Evolutionary conservation across 768 basidiomycete genomes (phyloP), one percentile per base, ranked within the genome.

Genomic region (Russula griseocarnosa): DNA sequence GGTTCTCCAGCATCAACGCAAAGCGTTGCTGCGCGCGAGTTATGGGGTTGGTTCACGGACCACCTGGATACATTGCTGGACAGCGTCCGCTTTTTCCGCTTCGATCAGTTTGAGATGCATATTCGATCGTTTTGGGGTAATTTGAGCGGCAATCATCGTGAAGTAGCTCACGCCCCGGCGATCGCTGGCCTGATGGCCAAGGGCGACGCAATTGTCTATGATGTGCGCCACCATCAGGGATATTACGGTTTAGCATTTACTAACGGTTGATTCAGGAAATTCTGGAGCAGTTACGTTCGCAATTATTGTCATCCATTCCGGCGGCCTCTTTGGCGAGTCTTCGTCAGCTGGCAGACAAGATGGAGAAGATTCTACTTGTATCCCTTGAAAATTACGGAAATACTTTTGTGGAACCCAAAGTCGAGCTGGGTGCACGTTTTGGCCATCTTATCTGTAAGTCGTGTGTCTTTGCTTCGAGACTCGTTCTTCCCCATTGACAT

Each of bases 11-110:
- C 86, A n/a, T 83, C 90, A 52, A 79, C 89, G 32, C 87, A 93
- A 69, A 83, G 85, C 60, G 81, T 91, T 24, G 86, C 87, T 65
- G 92, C 90, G 32, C 84, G 89, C 68, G 90, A 92, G 74, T 89
- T 92, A 7, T 96, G 94, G 94, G 82, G 80, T 34, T 92, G 90
- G 87, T 96, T 96, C 79, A 88, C 90, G 74, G 88, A 92, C 62
- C 94, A 96, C 77, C 79, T 94, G 65, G 92, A 95, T 74, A 79
- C 86, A 0, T 79, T 95, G 53, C 76, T 94, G 36, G 90, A 92
- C 68, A 87, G 83, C 69, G 84, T 93, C 49, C 79, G 89, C 60
- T 77, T 83, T 20, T 89, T 87, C 78, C 82, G 91, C 44, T 90
- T 93, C 69, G 93, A 95, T 75, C 89, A 92, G 74, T 94, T 94